Base-by-base conservation (phyloP, 1,284 basidiomycete genomes). In the Boletus mariae region DNA sequence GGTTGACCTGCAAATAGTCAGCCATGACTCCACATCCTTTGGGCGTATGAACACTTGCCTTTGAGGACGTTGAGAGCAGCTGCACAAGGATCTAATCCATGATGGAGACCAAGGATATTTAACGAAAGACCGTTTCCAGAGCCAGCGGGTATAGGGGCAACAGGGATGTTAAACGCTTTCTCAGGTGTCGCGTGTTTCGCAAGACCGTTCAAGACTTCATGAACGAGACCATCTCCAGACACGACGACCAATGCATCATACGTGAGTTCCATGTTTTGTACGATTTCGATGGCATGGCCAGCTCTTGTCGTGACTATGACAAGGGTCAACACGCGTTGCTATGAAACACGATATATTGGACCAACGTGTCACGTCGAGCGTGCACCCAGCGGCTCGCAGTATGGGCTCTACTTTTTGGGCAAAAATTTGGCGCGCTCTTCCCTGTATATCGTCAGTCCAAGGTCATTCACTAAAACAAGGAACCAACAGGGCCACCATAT, bases 201-300 rank as follows among this genome's bases (percentile, higher is more conserved):
- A 47, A 98, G 83, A 2, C 95, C 97, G 65, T 99, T 98, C 64
- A 97, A 66, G n/a, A 96, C 77, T 71, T 98, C 95, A 66, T 95
- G 92, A 8, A 94, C 67, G 41, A 94, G 77, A 5, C 95, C 95
- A 67, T 98, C 95, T 0, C 95, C 95, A 0, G 92, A 94, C 23
- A 96, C 82, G 8, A 85, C 74, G n/a, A 92, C 81, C 32, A 98
- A 71, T 0, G 86, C 92, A 62, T 92, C 92, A 58, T 83, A 92
- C 10, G 80, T 73, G 1, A 94, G 73, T 0, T 79, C 65, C 29
- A 94, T 73, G 0, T 76, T 71, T 55, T 79, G 77, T 0, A 79
- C 85, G 47, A 94, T 78, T 49, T 93, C 85, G 31, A 74, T 72
- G 0, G 91, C 94, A 69, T 98, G 92, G 17, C 80, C 76, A 2